These are phyloP conservation scores for Funneliformis geosporum DNA, from an alignment of 192 early-diverging fungal species.

Conservation along the genomic window DNA sequence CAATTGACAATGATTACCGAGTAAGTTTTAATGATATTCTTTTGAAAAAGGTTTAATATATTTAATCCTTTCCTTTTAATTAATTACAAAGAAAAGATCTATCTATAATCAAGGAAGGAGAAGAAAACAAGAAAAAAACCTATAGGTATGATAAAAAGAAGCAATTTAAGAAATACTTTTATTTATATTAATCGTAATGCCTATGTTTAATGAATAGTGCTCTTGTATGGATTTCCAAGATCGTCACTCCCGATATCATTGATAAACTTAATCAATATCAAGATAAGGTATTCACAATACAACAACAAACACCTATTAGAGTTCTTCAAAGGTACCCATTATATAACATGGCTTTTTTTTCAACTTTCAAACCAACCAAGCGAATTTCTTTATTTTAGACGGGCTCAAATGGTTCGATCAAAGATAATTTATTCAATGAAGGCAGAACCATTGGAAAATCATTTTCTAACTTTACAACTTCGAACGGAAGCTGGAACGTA, in stretches of 20 bases:
- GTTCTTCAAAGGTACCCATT: conserved; percentile 64
- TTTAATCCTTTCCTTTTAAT: neutral
- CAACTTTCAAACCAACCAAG: neutral
- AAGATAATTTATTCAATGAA: conserved; percentile 55
- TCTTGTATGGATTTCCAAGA: conserved; percentile 66
- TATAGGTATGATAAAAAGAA: conserved; percentile 43
- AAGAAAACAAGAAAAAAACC: conserved; percentile 72
- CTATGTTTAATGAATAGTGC: conserved; percentile 40
- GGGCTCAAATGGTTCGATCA: conserved; percentile 60
- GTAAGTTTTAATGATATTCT: conserved; percentile 28
- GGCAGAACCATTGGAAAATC: conserved; percentile 49
- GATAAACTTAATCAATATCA: conserved; percentile 55
- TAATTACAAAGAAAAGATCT: conserved; percentile 47
- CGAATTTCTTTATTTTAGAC: conserved; percentile 33
- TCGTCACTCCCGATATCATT: conserved; percentile 53
- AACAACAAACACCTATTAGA: conserved; percentile 73
- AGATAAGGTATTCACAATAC: conserved; percentile 49
- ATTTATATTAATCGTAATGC: neutral
- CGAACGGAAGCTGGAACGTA: conserved; percentile 88
- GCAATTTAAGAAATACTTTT: neutral
- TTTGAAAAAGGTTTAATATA: neutral
- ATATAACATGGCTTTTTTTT: neutral
- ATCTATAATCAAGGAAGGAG: conserved; percentile 69
- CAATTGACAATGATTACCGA: conserved; percentile 50
- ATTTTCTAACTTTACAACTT: conserved; percentile 65